phyloP scores from a whole-genome alignment of 208 protist genomes.

The Plasmodiophora brassicae region DNA sequence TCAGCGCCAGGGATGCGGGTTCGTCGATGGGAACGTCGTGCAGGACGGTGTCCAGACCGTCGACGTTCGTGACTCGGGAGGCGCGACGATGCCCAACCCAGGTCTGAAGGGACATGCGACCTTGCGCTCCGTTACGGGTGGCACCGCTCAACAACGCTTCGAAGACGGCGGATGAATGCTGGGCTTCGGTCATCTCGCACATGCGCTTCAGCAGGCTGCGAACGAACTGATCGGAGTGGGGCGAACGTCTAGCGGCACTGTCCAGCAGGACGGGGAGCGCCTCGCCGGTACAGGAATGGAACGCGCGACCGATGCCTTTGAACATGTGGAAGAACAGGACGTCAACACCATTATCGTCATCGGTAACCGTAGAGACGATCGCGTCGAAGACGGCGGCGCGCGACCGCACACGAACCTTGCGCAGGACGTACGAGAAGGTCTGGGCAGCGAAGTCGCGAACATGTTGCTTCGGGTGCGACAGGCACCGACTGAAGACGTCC shows the following conservation, averaged over 20 bases:
- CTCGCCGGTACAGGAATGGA: background rate
- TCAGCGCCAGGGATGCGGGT: no score
- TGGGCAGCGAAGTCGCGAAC: background rate
- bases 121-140: background rate
- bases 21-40: no score
- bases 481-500: background rate
- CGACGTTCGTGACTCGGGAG: background rate
- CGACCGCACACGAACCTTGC: background rate
- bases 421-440: background rate
- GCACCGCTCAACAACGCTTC: background rate
- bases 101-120: background rate
- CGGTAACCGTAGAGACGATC: background rate
- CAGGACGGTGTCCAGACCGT: background rate
- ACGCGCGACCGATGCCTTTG: background rate
- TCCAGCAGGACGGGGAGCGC: background rate
- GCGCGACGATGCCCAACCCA: background rate
- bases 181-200: background rate
- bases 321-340: background rate
- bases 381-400: background rate
- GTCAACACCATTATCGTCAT: background rate
- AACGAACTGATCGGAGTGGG: background rate
- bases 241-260: background rate
- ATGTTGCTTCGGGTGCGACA: background rate
- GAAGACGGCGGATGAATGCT: background rate
- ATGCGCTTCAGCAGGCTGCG: background rate